Base-by-base conservation (phyloP, 192 early-diverging fungal species). In the Backusella parvicylindrica region DNA sequence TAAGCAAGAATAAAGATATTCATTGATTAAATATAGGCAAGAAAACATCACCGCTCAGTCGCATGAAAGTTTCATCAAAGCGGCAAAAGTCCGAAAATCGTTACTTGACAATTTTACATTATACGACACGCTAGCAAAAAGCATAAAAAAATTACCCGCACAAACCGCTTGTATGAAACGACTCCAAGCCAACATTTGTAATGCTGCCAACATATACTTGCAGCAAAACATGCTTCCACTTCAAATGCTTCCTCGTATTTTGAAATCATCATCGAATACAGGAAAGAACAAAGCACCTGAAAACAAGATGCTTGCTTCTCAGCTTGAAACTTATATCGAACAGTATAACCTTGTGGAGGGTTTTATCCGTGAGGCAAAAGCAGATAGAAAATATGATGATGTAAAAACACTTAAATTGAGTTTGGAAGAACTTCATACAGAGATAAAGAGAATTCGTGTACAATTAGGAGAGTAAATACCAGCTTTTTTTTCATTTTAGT, bases 191-290 rank as follows among this genome's bases (percentile, higher is more conserved):
- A 91, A 90, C 16, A 85, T 94, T 23, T 84, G 91, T 15, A 81
- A 84, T 15, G 84, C 87, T 3, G 89, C 90, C 3, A 90, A 84
- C 26, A 86, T 90, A 73, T 94, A 93, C 43, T 76, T 94, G 47
- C 93, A 94, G 77, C 86, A 86, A 32, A 90, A 91, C 33, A 94
- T 94, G 93, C 88, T 93, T 36, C 90, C 93, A 12, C 82, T 94
- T 23, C 88, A 88, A 9, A 88, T 93, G 74, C 77, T 94, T 30
- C 93, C 93, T 18, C 81, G 83, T 37, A 84, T 89, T 0, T 77
- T 91, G 64, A 86, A 86, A 41, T 70, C 53, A 60, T 60, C 37
- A 9, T 38, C 74, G 2, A 75, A 35, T 9, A 66, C 43, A 5
- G 49, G 9, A 26, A 66, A 9, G 32, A 68, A 66, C 72, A 36